These are phyloP conservation scores for Xylariaceae sp. DNA, from an alignment of 2,329 filamentous ascomycete genomes.

Conservation along the genomic window DNA sequence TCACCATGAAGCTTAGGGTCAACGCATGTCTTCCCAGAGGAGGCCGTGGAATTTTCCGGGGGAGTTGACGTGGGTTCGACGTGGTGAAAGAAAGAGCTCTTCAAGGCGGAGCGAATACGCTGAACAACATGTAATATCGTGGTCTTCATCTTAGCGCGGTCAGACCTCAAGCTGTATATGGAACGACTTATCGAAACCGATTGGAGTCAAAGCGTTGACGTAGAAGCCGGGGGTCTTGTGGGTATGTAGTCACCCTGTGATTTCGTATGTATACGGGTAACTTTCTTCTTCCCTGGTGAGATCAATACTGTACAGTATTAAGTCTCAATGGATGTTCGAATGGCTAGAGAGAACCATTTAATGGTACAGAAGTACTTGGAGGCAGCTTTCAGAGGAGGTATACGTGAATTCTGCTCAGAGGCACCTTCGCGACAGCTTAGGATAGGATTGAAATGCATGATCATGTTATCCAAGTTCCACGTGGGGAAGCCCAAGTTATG, in stretches of 20 bases:
- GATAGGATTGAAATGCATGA: conserved; percentile 7
- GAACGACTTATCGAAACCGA: conserved; percentile 2
- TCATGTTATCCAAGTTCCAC: conserved; percentile 6
- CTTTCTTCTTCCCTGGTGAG: neutral
- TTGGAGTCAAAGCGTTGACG: conserved; percentile 20
- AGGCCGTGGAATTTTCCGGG: neutral
- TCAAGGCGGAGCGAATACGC: conserved; percentile 27
- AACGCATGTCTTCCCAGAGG: conserved; percentile 7
- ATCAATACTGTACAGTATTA: too few relatives aligned
- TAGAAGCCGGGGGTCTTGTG: conserved; percentile 18
- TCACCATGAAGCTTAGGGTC: conserved; percentile 32
- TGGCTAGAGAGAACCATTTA: neutral
- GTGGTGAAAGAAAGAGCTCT: conserved; percentile 23
- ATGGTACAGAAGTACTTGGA: neutral
- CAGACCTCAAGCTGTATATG: neutral
- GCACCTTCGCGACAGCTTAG: neutral
- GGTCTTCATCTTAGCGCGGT: conserved; percentile 25
- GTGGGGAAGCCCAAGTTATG: conserved; percentile 25
- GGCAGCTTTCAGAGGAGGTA: neutral
- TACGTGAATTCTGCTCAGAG: neutral
- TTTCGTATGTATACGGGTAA: neutral
- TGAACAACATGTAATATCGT: conserved; percentile 26
- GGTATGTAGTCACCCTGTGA: conserved; percentile 6
- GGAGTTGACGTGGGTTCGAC: conserved; percentile 7
- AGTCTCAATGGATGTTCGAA: neutral